A percentile compares a stretch with the other conserved stretches of the same genome.
These are phyloP conservation scores for Colletotrichum sp. DNA, from an alignment of 2,329 filamentous ascomycete genomes.

Conservation along the genomic window DNA sequence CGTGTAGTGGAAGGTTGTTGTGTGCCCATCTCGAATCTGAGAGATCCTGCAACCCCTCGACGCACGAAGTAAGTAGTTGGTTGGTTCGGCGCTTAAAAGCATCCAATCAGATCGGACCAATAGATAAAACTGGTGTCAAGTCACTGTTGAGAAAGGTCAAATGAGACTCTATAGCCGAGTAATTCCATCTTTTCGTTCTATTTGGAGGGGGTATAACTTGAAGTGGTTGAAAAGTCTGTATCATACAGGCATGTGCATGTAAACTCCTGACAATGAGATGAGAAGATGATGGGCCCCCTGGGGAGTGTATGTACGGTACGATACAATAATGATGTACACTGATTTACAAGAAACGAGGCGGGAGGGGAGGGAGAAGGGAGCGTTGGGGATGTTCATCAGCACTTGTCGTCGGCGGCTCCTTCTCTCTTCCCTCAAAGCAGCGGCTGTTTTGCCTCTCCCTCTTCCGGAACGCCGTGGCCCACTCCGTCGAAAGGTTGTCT, in stretches of 20 bases:
- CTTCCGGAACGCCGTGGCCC: not conserved
- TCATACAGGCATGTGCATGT: not conserved
- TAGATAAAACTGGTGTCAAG: not conserved
- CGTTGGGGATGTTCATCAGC: not conserved
- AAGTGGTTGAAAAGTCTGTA: not conserved
- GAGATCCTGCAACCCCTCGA: not conserved
- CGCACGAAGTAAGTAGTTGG: not conserved
- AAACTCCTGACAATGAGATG: not conserved
- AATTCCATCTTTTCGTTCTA: not conserved
- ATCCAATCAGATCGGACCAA: not conserved
- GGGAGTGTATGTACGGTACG: not conserved
- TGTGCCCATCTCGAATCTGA: not conserved
- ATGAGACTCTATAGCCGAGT: not conserved
- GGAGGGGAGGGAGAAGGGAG: not conserved
- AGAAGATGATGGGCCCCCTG: not conserved
- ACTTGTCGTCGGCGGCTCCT: not conserved
- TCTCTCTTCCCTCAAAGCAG: not conserved
- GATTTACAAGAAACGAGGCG: not conserved
- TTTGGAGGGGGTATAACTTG: not conserved
- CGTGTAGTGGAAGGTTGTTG: not conserved
- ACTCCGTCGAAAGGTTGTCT: not conserved
- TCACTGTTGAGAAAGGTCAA: not conserved
- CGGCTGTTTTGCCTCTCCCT: not conserved
- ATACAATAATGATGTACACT: not conserved
- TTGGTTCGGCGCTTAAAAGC: not conserved